Conservation (phyloP, 2,329 filamentous ascomycete species). For the Aspergillus nomiae region DNA sequence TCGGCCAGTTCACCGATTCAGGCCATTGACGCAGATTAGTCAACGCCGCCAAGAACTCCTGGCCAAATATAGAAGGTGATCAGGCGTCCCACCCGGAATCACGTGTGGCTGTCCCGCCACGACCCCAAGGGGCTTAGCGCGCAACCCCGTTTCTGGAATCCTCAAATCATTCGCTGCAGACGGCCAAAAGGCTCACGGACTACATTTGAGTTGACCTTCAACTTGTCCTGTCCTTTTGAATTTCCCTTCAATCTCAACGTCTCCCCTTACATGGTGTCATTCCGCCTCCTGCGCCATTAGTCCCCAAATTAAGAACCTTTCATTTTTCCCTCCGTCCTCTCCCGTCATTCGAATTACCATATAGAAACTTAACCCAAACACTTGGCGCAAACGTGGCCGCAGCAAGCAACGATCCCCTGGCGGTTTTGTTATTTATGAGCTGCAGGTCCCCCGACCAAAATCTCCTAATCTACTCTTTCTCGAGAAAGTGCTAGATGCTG, state of each 20-base stretch:
- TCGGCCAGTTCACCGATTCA: background rate
- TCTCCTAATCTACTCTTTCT: background rate
- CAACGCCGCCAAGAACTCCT: background rate
- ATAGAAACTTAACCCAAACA: background rate
- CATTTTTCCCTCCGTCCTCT: background rate
- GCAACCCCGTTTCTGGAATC: background rate
- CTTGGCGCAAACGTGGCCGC: constrained; percentile 8
- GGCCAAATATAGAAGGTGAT: background rate
- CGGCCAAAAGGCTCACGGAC: background rate
- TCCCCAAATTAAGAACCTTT: background rate
- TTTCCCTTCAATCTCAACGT: background rate
- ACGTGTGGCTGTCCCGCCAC: constrained; percentile 3
- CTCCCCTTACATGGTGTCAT: background rate
- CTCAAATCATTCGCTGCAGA: constrained; percentile 2
- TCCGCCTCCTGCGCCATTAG: background rate
- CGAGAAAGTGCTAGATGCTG: background rate
- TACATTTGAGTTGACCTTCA: background rate
- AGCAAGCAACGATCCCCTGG: background rate
- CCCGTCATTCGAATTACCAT: constrained; percentile 1
- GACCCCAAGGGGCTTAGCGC: background rate
- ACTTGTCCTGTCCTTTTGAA: background rate
- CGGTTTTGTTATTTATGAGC: background rate
- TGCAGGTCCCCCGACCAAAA: constrained; percentile 4
- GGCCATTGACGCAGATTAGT: background rate
- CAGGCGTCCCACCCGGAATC: background rate